These are phyloP conservation scores for Ajuga chamaepitys DNA, from an alignment of 257 asterid genomes.

Conservation along the genomic window DNA sequence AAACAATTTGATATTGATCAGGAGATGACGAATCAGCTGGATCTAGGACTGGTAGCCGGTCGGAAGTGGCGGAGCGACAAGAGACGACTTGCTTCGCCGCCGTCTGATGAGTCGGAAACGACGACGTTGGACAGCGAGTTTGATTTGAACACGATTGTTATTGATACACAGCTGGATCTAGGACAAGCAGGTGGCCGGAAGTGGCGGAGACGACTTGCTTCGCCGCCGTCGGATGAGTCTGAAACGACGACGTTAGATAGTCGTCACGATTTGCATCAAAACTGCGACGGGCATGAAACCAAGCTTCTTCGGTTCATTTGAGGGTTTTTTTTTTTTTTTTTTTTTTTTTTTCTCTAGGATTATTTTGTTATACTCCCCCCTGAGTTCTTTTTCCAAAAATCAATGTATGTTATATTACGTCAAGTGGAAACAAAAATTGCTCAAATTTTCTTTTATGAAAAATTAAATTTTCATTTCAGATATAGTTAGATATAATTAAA, in stretches of 20 bases:
- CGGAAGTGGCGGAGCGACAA: slow-evolving; percentile 5
- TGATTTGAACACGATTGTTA: too few relatives aligned
- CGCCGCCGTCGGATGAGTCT: slow-evolving; percentile 64
- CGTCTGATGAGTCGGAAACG: slow-evolving; percentile 63
- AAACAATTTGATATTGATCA: slow-evolving; percentile 8
- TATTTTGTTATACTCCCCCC: background rate
- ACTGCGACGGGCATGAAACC: slow-evolving; percentile 15
- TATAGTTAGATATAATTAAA: too few relatives aligned
- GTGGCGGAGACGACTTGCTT: slow-evolving; percentile 14
- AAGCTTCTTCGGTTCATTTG: slow-evolving; percentile 50
- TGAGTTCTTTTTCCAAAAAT: background rate
- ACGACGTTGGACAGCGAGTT: slow-evolving; percentile 59
- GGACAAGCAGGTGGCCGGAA: slow-evolving; percentile 5
- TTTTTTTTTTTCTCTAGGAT: background rate
- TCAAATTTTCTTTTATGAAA: too few relatives aligned
- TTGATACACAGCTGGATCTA: slow-evolving; percentile 27
- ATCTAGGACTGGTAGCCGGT: slow-evolving; percentile 18
- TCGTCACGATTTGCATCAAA: slow-evolving; percentile 23
- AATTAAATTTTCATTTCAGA: too few relatives aligned
- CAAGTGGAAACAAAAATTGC: too few relatives aligned
- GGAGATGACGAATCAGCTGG: slow-evolving; percentile 11
- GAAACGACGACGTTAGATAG: slow-evolving; percentile 73
- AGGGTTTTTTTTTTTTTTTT: background rate
- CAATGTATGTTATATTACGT: too few relatives aligned
- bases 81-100: slow-evolving; percentile 33